These are phyloP conservation scores for Lactarius tabidus DNA, from an alignment of 768 basidiomycete species.

Conservation along the genomic window DNA sequence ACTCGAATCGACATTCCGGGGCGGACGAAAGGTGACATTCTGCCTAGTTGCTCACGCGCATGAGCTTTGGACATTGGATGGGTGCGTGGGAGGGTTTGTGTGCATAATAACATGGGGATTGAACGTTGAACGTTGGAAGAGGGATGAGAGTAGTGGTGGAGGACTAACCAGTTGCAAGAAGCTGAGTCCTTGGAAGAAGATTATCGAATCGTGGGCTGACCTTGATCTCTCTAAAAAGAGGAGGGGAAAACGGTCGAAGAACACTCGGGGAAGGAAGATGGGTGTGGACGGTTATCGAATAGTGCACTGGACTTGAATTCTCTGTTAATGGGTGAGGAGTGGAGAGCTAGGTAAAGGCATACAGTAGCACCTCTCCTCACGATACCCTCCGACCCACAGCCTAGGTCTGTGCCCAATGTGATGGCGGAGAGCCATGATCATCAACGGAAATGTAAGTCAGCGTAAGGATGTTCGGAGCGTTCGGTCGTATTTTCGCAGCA, in stretches of 20 bases:
- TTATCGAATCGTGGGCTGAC: constrained; percentile 77
- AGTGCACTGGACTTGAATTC: too few relatives aligned
- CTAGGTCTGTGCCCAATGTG: constrained; percentile 67
- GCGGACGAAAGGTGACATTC: constrained; percentile 90
- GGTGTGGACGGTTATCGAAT: too few relatives aligned
- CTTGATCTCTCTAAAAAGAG: constrained; percentile 76
- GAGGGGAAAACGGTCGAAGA: not conserved
- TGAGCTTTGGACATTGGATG: constrained; percentile 35
- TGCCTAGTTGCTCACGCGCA: constrained; percentile 44
- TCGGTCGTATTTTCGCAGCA: constrained; percentile 53
- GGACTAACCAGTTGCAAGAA: constrained; percentile 74
- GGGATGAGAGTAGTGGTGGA: not conserved
- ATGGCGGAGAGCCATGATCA: constrained; percentile 83
- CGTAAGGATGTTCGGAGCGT: not conserved
- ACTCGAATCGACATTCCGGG: constrained; percentile 56
- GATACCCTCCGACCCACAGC: constrained; percentile 96
- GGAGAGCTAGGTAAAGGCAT: too few relatives aligned
- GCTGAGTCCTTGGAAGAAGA: constrained; percentile 45
- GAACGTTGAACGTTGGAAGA: not conserved
- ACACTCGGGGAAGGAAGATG: not conserved
- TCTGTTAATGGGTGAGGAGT: too few relatives aligned
- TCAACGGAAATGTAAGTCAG: constrained; percentile 30
- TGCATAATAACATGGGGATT: constrained; percentile 75
- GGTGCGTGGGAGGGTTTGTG: constrained; percentile 45
- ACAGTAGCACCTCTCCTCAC: too few relatives aligned